phyloP scores from a whole-genome alignment of 2,329 filamentous ascomycete species.

The Daldinia sp. region DNA sequence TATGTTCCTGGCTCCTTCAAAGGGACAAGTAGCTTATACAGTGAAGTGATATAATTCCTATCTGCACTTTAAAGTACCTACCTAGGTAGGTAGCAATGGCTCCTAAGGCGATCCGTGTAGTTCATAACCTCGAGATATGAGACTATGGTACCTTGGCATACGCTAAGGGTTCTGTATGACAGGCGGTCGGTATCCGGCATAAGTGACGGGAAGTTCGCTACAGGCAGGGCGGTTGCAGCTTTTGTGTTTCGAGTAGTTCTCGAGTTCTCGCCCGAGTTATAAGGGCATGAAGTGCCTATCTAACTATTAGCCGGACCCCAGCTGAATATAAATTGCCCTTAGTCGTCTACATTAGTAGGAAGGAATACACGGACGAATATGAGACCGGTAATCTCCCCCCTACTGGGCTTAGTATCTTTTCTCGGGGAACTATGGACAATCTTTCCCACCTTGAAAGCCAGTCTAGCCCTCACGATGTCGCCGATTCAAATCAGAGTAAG shows the following conservation, averaged over 20 bases:
- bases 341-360: no score
- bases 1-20: background rate
- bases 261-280: slow-evolving; percentile 9
- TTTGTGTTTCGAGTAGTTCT: background rate
- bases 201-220: background rate
- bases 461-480: background rate
- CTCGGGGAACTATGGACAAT: background rate
- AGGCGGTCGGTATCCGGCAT: background rate
- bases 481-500: background rate
- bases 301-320: background rate
- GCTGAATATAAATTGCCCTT: slow-evolving; percentile 4
- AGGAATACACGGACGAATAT: background rate
- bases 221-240: slow-evolving; percentile 12
- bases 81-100: no score
- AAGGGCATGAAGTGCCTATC: background rate
- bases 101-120: no score
- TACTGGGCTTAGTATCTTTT: background rate
- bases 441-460: background rate
- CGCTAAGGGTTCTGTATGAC: background rate
- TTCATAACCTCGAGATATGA: no score
- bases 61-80: no score
- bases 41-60: no score
- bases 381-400: background rate
- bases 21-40: no score
- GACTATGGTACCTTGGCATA: background rate